A percentile compares a stretch with the other conserved stretches of the same genome.
phyloP scores from a whole-genome alignment of 176 grass and related monocot genomes.

The Eleusine coracana region DNA sequence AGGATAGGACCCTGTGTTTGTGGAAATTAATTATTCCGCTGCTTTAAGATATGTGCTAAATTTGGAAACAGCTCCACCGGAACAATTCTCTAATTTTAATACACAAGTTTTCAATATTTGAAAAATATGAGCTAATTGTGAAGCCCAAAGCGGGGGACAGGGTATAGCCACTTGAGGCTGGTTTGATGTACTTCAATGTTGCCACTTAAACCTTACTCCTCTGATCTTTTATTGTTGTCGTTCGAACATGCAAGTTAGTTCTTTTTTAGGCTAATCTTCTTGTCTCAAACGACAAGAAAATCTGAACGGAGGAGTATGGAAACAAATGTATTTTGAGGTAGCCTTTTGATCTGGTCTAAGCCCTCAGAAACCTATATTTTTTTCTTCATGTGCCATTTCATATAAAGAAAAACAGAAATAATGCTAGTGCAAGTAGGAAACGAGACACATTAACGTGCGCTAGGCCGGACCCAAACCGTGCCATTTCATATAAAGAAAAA shows the following conservation, averaged over 20 bases:
- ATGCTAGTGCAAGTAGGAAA: neutral
- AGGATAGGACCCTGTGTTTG: too few relatives aligned
- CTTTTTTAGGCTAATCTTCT: too few relatives aligned
- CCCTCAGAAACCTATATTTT: too few relatives aligned
- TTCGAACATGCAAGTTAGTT: too few relatives aligned
- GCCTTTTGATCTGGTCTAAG: neutral
- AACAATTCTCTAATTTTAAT: too few relatives aligned
- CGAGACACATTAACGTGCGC: neutral
- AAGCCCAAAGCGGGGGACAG: too few relatives aligned
- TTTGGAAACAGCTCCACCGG: too few relatives aligned
- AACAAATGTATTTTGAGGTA: neutral
- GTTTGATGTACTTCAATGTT: neutral
- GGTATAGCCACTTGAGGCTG: neutral
- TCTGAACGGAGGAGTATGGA: neutral
- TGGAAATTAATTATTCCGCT: too few relatives aligned
- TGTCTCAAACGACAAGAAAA: too few relatives aligned
- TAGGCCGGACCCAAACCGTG: neutral
- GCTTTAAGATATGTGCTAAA: too few relatives aligned
- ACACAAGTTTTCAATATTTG: neutral
- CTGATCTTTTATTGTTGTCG: too few relatives aligned
- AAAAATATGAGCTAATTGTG: neutral
- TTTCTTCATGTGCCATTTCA: neutral
- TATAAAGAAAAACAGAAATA: neutral
- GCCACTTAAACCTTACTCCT: neutral
- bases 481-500: neutral